These are phyloP conservation scores for Stropharia rugosoannulata DNA, from an alignment of 768 basidiomycete species.

Conservation along the genomic window DNA sequence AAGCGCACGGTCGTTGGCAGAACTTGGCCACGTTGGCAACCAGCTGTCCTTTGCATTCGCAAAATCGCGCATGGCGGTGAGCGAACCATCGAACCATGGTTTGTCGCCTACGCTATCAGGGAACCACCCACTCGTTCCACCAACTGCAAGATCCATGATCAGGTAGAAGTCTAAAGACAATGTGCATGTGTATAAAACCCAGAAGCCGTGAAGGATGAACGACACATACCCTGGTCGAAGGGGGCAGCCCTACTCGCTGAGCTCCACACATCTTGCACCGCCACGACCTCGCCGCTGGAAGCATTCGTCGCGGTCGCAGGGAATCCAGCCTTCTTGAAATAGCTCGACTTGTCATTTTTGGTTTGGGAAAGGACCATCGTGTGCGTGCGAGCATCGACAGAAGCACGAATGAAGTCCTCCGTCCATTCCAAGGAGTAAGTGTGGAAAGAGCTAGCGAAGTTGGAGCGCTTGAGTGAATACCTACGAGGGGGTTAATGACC, in stretches of 20 bases:
- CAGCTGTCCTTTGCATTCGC: conserved; percentile 58
- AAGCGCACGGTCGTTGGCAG: conserved; percentile 58
- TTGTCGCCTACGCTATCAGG: conserved; percentile 74
- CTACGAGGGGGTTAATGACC: not conserved
- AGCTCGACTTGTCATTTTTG: conserved; percentile 44
- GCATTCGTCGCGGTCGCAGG: conserved; percentile 63
- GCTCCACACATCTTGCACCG: conserved; percentile 49
- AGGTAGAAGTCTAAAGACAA: conserved; percentile 66
- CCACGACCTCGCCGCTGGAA: conserved; percentile 25
- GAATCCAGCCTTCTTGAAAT: conserved; percentile 71
- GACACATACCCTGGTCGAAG: conserved; percentile 70
- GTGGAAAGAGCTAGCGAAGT: conserved; percentile 13
- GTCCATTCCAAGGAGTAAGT: conserved; percentile 19
- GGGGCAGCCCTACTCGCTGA: conserved; percentile 60
- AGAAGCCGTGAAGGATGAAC: conserved; percentile 18
- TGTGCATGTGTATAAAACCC: conserved; percentile 14
- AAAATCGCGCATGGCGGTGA: conserved; percentile 73
- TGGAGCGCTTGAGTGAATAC: conserved; percentile 35
- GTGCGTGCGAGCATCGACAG: conserved; percentile 71
- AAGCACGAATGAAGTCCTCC: conserved; percentile 66
- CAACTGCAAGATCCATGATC: conserved; percentile 71
- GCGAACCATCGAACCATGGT: conserved; percentile 71
- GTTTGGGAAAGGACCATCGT: conserved; percentile 60
- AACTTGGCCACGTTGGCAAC: conserved; percentile 69
- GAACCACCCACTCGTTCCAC: conserved; percentile 89